Conservation (phyloP, 768 basidiomycete genomes). For the Imleria badia region DNA sequence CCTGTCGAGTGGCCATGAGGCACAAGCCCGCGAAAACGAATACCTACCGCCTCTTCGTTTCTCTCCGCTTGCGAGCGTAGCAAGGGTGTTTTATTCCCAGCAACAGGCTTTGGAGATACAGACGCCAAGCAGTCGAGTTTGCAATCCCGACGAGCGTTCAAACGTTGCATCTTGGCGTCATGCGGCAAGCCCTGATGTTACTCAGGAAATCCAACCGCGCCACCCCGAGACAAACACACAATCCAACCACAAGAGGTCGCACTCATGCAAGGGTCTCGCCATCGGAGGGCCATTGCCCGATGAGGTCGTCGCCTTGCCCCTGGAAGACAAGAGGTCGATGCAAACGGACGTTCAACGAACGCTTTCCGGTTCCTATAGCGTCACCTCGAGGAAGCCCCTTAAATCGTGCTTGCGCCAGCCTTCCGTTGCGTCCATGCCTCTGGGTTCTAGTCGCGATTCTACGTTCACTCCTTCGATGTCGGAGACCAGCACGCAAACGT, state of each 20-base stretch:
- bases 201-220: not conserved
- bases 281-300: conserved; percentile 6
- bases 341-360: not conserved
- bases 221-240: not conserved
- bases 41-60: conserved; percentile 21
- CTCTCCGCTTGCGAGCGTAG: conserved; percentile 15
- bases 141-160: not conserved
- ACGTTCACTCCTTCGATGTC: conserved; percentile 2
- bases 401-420: conserved; percentile 14
- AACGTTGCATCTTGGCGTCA: not conserved
- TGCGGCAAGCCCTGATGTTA: not conserved
- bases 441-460: not conserved
- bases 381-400: conserved; percentile 3
- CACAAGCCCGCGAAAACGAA: not conserved
- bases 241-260: conserved; percentile 9
- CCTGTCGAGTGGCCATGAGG: not conserved
- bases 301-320: not conserved
- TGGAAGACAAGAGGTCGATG: not conserved
- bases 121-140: not conserved
- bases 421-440: not conserved
- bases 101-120: not conserved
- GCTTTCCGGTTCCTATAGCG: not conserved
- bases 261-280: conserved; percentile 10
- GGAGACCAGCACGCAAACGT: not conserved
- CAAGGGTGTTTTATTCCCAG: conserved; percentile 3